phyloP scores from a whole-genome alignment of 1,284 basidiomycete genomes.

The Cystobasidiaceae sp. region DNA sequence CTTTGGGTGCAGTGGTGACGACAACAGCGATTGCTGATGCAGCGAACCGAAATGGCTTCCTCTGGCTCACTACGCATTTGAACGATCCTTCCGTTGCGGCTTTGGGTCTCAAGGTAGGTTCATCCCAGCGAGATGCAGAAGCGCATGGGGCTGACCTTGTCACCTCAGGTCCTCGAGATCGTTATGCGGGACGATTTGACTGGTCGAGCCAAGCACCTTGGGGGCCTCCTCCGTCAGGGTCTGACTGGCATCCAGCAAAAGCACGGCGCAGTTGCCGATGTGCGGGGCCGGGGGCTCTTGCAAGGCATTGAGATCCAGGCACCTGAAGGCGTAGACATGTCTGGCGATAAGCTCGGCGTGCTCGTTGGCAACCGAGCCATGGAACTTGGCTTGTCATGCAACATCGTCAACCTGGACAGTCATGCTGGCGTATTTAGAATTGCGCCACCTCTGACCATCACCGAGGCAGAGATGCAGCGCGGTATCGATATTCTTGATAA shows the following conservation, averaged over 20 bases:
- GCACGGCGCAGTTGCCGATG: constrained; percentile 10
- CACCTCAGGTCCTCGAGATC: constrained; percentile 22
- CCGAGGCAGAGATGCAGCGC: constrained; percentile 57
- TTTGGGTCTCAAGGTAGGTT: constrained; percentile 36
- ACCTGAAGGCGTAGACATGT: neutral
- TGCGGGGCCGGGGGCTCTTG: constrained; percentile 63
- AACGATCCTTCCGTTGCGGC: constrained; percentile 43
- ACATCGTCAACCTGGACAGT: constrained; percentile 9
- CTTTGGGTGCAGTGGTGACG: constrained; percentile 75
- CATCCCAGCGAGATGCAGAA: neutral
- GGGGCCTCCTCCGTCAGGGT: neutral
- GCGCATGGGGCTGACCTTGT: neutral
- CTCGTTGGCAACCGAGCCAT: constrained; percentile 37
- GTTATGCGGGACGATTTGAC: constrained; percentile 38
- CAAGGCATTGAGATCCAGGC: constrained; percentile 57
- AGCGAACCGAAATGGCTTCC: constrained; percentile 53
- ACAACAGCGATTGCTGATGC: constrained; percentile 75
- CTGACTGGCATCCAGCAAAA: constrained; percentile 7
- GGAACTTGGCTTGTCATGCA: neutral
- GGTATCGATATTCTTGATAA: constrained; percentile 59
- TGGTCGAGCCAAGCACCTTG: constrained; percentile 36
- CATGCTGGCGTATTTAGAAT: constrained; percentile 16
- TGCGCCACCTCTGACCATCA: constrained; percentile 59
- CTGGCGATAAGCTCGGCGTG: constrained; percentile 17
- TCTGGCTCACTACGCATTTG: constrained; percentile 42